phyloP scores from a whole-genome alignment of 371 early-diverging fungal species.

The Haplosporangium sp. region DNA sequence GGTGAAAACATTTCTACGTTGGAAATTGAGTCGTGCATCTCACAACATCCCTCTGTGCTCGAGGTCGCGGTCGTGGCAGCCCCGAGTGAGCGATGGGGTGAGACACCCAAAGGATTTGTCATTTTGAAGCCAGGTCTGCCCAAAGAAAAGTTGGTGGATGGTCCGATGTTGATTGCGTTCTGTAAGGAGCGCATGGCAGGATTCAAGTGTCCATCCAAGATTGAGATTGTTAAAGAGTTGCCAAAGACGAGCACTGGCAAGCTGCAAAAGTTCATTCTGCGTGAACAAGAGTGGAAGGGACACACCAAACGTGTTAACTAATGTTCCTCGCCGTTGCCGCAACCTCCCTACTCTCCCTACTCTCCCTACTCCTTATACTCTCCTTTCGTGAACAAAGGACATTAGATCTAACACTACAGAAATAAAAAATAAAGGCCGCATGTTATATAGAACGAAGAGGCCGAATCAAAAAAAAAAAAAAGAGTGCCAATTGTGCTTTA shows the following conservation, averaged over 20 bases:
- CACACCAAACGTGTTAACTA: constrained; percentile 56
- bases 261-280: constrained; percentile 61
- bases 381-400: too few species aligned
- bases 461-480: too few species aligned
- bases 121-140: constrained; percentile 58
- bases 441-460: too few species aligned
- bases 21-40: constrained; percentile 74
- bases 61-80: constrained; percentile 74
- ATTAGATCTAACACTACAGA: too few species aligned
- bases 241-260: constrained; percentile 68
- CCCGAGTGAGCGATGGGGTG: constrained; percentile 78
- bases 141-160: constrained; percentile 41
- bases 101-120: constrained; percentile 75
- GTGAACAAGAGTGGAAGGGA: constrained; percentile 61
- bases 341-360: too few species aligned
- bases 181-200: constrained; percentile 66
- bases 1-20: constrained; percentile 80
- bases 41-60: constrained; percentile 64
- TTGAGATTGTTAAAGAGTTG: constrained; percentile 58
- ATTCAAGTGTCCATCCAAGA: constrained; percentile 60
- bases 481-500: too few species aligned
- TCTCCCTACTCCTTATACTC: too few species aligned
- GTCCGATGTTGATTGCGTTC: constrained; percentile 55
- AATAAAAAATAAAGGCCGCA: too few species aligned
- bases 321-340: background rate